Conservation (phyloP, 306 rosid genomes). For the Abrus precatorius region DNA sequence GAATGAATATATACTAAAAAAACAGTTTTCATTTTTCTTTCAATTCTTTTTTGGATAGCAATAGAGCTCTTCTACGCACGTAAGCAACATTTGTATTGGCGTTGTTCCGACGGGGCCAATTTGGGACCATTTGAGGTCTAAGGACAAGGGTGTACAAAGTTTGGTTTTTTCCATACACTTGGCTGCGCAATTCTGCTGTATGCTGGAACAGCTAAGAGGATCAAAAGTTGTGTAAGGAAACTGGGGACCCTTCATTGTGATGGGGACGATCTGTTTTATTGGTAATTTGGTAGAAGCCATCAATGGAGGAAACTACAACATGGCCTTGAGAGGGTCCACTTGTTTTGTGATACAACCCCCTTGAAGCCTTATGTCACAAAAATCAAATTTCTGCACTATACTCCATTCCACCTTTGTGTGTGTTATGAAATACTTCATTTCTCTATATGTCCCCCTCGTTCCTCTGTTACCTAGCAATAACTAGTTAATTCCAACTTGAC, state of each 20-base stretch:
- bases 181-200: constrained; percentile 43
- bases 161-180: constrained; percentile 50
- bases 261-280: constrained; percentile 45
- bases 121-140: constrained; percentile 48
- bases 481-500: constrained; percentile 3
- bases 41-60: background rate
- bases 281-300: constrained; percentile 37
- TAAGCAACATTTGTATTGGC: constrained; percentile 6
- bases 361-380: background rate
- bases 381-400: constrained; percentile 2
- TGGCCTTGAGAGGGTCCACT: constrained; percentile 47
- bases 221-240: constrained; percentile 37
- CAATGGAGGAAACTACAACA: constrained; percentile 35
- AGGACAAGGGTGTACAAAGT: constrained; percentile 46
- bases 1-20: too few species aligned
- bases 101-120: constrained; percentile 2
- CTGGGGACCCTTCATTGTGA: constrained; percentile 24
- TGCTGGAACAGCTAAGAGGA: constrained; percentile 55
- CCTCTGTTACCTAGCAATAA: constrained; percentile 4
- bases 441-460: background rate
- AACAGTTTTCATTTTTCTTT: background rate
- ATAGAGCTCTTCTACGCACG: background rate
- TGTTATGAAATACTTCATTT: constrained; percentile 22
- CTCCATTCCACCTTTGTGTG: constrained; percentile 32
- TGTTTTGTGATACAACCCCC: constrained; percentile 38